A percentile compares a stretch with the other conserved stretches of the same genome.
Evolutionary conservation across 805 yeast genomes (phyloP).

Genomic region (Cyberlindnera bimundalis): DNA sequence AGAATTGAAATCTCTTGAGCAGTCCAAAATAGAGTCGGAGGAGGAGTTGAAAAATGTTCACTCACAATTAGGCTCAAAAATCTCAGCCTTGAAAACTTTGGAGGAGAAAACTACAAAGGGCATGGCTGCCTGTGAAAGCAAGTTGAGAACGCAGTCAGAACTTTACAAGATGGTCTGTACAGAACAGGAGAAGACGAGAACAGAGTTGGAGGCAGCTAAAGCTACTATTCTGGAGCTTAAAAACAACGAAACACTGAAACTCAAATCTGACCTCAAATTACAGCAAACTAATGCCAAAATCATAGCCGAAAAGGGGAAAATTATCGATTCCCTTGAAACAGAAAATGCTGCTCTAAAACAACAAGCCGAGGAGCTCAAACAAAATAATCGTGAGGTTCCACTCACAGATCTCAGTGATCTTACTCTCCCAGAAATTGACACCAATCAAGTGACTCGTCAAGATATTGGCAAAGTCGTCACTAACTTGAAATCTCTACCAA

Average conservation of each 20-base stretch:
- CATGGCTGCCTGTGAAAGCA: slow-evolving; percentile 31
- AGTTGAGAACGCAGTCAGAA: slow-evolving; percentile 34
- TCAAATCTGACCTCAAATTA: not conserved
- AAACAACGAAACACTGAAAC: slow-evolving; percentile 4
- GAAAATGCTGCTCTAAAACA: slow-evolving; percentile 9
- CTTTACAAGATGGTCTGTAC: slow-evolving; percentile 29
- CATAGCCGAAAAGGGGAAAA: not conserved
- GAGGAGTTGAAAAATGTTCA: slow-evolving; percentile 6
- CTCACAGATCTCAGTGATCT: too few relatives aligned
- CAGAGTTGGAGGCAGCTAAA: slow-evolving; percentile 17
- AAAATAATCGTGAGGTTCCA: too few relatives aligned
- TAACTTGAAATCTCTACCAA: too few relatives aligned
- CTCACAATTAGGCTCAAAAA: not conserved
- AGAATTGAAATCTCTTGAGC: not conserved
- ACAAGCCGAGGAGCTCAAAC: slow-evolving; percentile 10
- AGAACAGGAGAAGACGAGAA: slow-evolving; percentile 31
- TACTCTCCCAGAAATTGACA: too few relatives aligned
- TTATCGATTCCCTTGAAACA: slow-evolving; percentile 1
- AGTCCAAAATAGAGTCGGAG: not conserved
- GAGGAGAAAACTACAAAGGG: slow-evolving; percentile 21
- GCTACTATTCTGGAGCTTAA: slow-evolving; percentile 23
- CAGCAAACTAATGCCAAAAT: slow-evolving; percentile 23
- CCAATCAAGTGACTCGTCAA: too few relatives aligned
- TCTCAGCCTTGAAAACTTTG: slow-evolving; percentile 2
- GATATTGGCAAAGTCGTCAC: too few relatives aligned